Evolutionary conservation across 2,329 filamentous ascomycete species (phyloP), one percentile per base, ranked within the genome.

Genomic region (Diplodia intermedia): DNA sequence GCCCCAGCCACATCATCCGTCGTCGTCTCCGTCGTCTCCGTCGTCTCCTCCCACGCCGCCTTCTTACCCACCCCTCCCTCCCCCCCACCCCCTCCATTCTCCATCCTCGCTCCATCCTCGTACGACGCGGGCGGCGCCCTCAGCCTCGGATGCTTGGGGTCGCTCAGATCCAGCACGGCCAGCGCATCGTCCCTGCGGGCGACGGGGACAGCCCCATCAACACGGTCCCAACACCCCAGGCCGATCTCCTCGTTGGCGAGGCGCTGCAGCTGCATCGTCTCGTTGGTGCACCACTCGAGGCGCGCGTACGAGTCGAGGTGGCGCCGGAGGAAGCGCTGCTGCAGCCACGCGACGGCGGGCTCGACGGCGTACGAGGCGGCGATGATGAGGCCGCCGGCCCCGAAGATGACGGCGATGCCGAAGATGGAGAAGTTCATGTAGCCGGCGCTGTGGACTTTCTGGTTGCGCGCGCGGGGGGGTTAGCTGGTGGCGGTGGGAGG

Each of bases 351-450:
- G 9, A 54, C n/a, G 8, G 43, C 2, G 1, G 61, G 49, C 18
- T 29, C 61, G 20, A 65, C 43, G 12, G 49, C 18, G 36, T 65
- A 65, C 1, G 61, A 65, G 11, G 53, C 8, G 4, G 71, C n/a
- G n/a, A 74, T 71, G 26, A 75, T 69, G 1, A 73, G 53, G 6
- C 68, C 26, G 14, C 74, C 73, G 9, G 73, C 18, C 1, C 55
- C 47, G 7, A 73, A 63, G 8, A 72, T 74, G 9, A 73, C 23
- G 1, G 49, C 52, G 1, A 74, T 53, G 2, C 73, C 73, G 8
- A 75, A 63, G 4, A 74, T 69, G 26, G 71, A 71, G 68, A 75
- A 75, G 3, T 69, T 72, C 1, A 70, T 71, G 69, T 74, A 73
- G 7, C 65, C 69, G 4, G 68, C 69, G 4, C 65, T 71, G 4